Conservation (phyloP, 805 yeast species). For the Hanseniaspora pseudoguilliermondii region DNA sequence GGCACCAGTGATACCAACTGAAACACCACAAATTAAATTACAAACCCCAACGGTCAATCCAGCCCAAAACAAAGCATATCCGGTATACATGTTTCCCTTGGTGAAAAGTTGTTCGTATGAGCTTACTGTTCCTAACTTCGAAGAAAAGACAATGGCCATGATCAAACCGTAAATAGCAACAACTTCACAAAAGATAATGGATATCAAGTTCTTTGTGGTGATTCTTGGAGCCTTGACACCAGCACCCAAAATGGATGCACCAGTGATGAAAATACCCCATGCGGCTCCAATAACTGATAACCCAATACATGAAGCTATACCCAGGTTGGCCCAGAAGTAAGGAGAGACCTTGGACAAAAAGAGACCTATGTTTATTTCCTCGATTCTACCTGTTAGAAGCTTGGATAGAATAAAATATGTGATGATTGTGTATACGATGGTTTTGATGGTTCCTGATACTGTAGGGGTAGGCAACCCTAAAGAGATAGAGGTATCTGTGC, state of each 20-base stretch:
- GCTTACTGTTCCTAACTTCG: slow-evolving; percentile 61
- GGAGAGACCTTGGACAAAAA: slow-evolving; percentile 80
- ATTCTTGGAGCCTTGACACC: slow-evolving; percentile 97
- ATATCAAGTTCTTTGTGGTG: slow-evolving; percentile 90
- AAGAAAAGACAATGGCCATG: slow-evolving; percentile 92
- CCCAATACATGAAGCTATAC: slow-evolving; percentile 84
- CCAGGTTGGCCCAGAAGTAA: slow-evolving; percentile 91
- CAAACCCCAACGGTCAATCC: slow-evolving; percentile 90
- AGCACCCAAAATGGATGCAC: slow-evolving; percentile 88
- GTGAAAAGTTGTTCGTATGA: slow-evolving; percentile 49
- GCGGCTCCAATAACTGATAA: slow-evolving; percentile 95
- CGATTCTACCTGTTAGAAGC: slow-evolving; percentile 84
- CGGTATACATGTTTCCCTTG: slow-evolving; percentile 83
- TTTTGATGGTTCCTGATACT: slow-evolving; percentile 17
- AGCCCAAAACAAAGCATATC: slow-evolving; percentile 94
- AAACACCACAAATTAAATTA: slow-evolving; percentile 89
- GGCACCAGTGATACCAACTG: slow-evolving; percentile 94
- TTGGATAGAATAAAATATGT: slow-evolving; percentile 25
- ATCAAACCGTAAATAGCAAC: slow-evolving; percentile 96
- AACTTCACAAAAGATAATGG: slow-evolving; percentile 96
- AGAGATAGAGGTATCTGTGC: neutral
- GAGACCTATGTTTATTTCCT: slow-evolving; percentile 79
- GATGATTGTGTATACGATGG: slow-evolving; percentile 18
- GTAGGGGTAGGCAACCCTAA: slow-evolving; percentile 15
- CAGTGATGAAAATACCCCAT: slow-evolving; percentile 97